These are phyloP conservation scores for Cercospora zeina DNA, from an alignment of 2,329 filamentous ascomycete species.

Conservation along the genomic window DNA sequence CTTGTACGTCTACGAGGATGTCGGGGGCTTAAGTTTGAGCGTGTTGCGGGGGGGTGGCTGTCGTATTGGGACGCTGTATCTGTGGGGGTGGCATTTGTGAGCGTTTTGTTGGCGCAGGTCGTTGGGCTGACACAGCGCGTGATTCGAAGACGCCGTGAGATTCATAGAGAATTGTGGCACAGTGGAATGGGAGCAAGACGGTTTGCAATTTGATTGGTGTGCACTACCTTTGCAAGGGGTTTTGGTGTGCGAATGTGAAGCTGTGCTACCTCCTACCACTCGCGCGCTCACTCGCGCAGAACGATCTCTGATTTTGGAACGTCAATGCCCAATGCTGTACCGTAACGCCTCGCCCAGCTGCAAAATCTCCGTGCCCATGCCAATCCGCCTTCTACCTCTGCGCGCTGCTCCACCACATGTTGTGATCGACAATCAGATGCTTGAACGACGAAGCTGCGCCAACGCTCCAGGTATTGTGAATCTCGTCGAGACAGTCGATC, in stretches of 20 bases:
- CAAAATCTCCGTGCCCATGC: not conserved
- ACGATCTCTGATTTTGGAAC: not conserved
- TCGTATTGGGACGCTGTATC: not conserved
- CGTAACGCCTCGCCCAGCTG: not conserved
- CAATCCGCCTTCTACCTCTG: not conserved
- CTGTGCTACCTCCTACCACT: not conserved
- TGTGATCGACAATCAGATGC: not conserved
- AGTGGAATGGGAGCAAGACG: not conserved
- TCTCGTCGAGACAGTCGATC: constrained; percentile 9
- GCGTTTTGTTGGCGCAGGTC: not conserved
- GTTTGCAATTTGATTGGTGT: not conserved
- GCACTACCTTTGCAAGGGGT: not conserved
- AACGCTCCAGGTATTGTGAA: not conserved
- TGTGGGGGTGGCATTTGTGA: not conserved
- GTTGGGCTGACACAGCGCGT: not conserved
- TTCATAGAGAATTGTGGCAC: not conserved
- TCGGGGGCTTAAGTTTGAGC: not conserved
- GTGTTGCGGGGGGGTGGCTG: not conserved
- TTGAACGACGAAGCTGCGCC: not conserved
- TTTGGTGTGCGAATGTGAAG: not conserved
- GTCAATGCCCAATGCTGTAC: not conserved
- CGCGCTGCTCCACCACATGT: constrained; percentile 4
- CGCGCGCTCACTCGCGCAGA: not conserved
- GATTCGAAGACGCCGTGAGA: not conserved
- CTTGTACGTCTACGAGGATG: not conserved